These are phyloP conservation scores for Cunninghamia lanceolata DNA, from an alignment of 75 land plant species.

Conservation along the genomic window DNA sequence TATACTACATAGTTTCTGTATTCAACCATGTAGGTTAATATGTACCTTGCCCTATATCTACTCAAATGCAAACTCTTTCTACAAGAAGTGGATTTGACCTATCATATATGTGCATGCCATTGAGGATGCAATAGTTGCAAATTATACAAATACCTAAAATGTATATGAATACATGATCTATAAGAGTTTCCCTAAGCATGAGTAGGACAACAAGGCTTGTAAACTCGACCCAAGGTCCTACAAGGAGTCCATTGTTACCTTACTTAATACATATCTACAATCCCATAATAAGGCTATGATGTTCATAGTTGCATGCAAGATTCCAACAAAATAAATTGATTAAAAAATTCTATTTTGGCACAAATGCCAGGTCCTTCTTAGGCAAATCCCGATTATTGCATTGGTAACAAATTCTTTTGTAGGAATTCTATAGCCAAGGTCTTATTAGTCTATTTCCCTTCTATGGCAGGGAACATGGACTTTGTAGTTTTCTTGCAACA, in stretches of 20 bases:
- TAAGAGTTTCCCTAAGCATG: slow-evolving; percentile 1
- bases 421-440: background rate
- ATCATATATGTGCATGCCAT: background rate
- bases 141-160: background rate
- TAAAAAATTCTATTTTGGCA: background rate
- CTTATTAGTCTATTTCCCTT: background rate
- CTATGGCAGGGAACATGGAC: background rate
- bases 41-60: background rate
- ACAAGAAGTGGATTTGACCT: slow-evolving; percentile 9
- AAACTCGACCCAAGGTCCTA: background rate
- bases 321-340: background rate
- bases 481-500: background rate
- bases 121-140: slow-evolving; percentile 6
- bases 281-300: background rate
- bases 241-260: background rate
- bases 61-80: slow-evolving; percentile 8
- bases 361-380: background rate
- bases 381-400: background rate
- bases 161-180: background rate
- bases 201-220: background rate
- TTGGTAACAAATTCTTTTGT: background rate
- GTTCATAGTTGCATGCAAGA: background rate
- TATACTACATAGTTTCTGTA: background rate
- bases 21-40: background rate
- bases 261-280: background rate